These are phyloP conservation scores for Bryoglossum gracile DNA, from an alignment of 495 filamentous ascomycete species.

Conservation along the genomic window DNA sequence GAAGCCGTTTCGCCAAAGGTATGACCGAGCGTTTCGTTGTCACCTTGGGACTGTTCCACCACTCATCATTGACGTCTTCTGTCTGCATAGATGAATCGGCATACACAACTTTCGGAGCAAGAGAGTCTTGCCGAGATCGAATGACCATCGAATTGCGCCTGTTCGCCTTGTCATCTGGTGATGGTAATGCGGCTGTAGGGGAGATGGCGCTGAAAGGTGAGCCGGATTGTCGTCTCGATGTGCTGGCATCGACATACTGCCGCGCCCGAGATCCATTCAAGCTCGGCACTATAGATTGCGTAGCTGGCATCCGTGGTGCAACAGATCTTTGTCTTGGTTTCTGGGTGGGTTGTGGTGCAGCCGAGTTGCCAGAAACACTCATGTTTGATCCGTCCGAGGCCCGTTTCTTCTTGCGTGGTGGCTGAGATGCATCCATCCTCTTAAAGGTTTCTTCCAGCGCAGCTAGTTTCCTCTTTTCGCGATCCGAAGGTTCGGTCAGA, in stretches of 20 bases:
- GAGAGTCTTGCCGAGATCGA: slow-evolving; percentile 29
- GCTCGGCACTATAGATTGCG: slow-evolving; percentile 8
- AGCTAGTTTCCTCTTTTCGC: slow-evolving; percentile 82
- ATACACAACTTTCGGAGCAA: slow-evolving; percentile 30
- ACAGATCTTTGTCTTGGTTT: slow-evolving; percentile 25
- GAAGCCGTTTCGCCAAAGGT: slow-evolving; percentile 38
- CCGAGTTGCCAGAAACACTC: slow-evolving; percentile 29
- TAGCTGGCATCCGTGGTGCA: slow-evolving; percentile 25
- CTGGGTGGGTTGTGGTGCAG: slow-evolving; percentile 24
- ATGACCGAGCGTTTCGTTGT: slow-evolving; percentile 36
- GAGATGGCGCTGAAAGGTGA: slow-evolving; percentile 39
- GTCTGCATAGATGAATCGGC: slow-evolving; percentile 42
- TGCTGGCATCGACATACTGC: slow-evolving; percentile 42
- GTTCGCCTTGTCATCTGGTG: slow-evolving; percentile 8
- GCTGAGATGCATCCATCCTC: slow-evolving; percentile 53
- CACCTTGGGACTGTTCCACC: slow-evolving; percentile 31
- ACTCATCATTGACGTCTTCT: slow-evolving; percentile 38
- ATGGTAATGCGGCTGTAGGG: slow-evolving; percentile 23
- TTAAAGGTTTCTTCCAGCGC: slow-evolving; percentile 72
- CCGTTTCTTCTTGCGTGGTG: slow-evolving; percentile 51
- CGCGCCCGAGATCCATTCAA: slow-evolving; percentile 31
- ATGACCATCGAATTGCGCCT: neutral
- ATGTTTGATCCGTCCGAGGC: slow-evolving; percentile 48
- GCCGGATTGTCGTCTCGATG: slow-evolving; percentile 39
- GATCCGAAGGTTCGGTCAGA: slow-evolving; percentile 64